These are phyloP conservation scores for Penicillium taxi DNA, from an alignment of 495 filamentous ascomycete species.

Conservation along the genomic window DNA sequence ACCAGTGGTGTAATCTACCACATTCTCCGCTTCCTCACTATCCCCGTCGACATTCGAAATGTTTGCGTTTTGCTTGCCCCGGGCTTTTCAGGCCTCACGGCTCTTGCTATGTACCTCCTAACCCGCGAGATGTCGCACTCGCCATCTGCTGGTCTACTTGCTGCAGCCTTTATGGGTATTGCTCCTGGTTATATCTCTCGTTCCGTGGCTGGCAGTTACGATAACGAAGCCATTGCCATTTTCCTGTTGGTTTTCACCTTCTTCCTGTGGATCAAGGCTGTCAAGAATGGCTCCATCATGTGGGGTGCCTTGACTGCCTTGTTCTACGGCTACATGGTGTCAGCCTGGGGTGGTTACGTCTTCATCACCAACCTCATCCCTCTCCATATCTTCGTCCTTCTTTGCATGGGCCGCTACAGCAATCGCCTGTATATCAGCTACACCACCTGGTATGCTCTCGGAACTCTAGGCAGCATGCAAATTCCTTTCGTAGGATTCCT, in stretches of 20 bases:
- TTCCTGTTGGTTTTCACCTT: slow-evolving; percentile 98
- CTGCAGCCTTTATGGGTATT: slow-evolving; percentile 96
- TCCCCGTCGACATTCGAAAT: slow-evolving; percentile 98
- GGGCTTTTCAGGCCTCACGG: slow-evolving; percentile 90
- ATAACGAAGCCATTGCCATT: slow-evolving; percentile 99
- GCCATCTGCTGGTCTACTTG: slow-evolving; percentile 87
- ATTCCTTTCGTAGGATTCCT: slow-evolving; percentile 98
- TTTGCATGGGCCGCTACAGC: slow-evolving; percentile 96
- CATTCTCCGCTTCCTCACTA: slow-evolving; percentile 76
- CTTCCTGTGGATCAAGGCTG: slow-evolving; percentile 96
- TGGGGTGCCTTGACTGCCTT: slow-evolving; percentile 93
- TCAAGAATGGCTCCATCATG: slow-evolving; percentile 91
- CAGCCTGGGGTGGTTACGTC: slow-evolving; percentile 98
- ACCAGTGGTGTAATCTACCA: slow-evolving; percentile 98
- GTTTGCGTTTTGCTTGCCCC: slow-evolving; percentile 96
- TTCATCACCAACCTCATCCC: slow-evolving; percentile 99
- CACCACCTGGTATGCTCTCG: slow-evolving; percentile 94
- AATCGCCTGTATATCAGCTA: slow-evolving; percentile 91
- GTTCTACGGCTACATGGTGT: slow-evolving; percentile 99
- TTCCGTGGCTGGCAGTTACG: slow-evolving; percentile 96
- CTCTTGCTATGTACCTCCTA: slow-evolving; percentile 87
- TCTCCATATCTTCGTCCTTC: slow-evolving; percentile 88
- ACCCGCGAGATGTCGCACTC: slow-evolving; percentile 93
- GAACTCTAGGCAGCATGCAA: slow-evolving; percentile 97
- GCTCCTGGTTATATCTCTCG: slow-evolving; percentile 95